Base-by-base conservation (phyloP, 805 yeast species). In the Lipomyces yamadae region DNA sequence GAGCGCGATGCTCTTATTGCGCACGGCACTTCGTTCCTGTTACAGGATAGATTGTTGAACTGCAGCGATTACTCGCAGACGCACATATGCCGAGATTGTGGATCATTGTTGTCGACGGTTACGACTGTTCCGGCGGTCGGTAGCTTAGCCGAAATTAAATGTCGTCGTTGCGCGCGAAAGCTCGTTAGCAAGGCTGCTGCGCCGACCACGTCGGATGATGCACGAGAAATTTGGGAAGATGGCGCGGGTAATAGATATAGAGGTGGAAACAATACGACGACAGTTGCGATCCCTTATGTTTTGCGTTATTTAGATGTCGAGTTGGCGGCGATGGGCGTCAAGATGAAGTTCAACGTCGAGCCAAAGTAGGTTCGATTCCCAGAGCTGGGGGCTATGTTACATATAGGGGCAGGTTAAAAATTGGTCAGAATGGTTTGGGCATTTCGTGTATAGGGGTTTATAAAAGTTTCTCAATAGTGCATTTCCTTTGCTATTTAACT, bases 1-100 rank as follows among this genome's bases (percentile, higher is more conserved):
- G 99, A 95, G 81, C 90, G 99, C 82, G 99, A 95, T 85, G 99
- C 99, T 1, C 83, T 95, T 74, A 92, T 95, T 78, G 99, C 98
- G 67, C 99, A 95, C 77, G 99, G 99, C 80, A 90, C 99, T 5
- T 92, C 99, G 0, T 95, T 86, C 86, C 81, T 95, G 74, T 82
- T 95, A 73, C 98, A 94, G 79, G 99, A 95, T 78, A 88, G 99
- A 80, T 83, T 95, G 76, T 84, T 95, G 77, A 95, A 95, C 81
- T 92, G 97, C 76, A 90, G 97, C 6, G 99, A 95, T 79, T 95
- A 95, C 81, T 87, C 98, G 0, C 97, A 93, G 77, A 87, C 97
- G 0, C 81, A 95, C 4, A 80, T 95, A 59, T 95, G 99, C 81
- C 91, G 95, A 74, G 84, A 88, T 58, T 95, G 99, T 85, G 99